Evolutionary conservation across 371 early-diverging fungal genomes (phyloP).

Genomic region (Rhizopus microsporus): DNA sequence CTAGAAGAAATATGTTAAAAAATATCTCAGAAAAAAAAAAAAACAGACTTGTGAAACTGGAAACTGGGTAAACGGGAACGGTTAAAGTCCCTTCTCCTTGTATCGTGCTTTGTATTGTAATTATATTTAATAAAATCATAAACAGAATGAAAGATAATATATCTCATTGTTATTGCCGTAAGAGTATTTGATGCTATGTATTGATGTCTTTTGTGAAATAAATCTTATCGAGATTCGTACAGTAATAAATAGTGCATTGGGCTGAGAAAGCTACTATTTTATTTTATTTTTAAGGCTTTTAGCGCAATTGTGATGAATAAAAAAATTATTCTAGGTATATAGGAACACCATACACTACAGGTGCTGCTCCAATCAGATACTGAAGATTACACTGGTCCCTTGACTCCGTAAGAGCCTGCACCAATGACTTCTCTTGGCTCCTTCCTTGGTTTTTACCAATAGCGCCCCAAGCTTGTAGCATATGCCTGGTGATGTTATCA

Average conservation of each 20-base stretch:
- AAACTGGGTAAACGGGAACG: background rate
- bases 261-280: no score
- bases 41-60: background rate
- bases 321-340: slow-evolving; percentile 44
- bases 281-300: no score
- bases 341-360: slow-evolving; percentile 96
- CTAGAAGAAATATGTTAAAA: slow-evolving; percentile 18
- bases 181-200: no score
- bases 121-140: no score
- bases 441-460: slow-evolving; percentile 19
- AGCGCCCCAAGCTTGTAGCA: slow-evolving; percentile 79
- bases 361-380: slow-evolving; percentile 68
- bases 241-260: no score
- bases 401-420: slow-evolving; percentile 74
- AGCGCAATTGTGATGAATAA: background rate
- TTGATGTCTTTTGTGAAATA: no score
- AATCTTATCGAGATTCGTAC: no score
- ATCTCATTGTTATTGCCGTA: no score
- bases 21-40: background rate
- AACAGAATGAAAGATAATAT: no score
- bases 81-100: background rate
- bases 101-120: no score
- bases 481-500: slow-evolving; percentile 78
- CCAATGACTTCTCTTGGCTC: slow-evolving; percentile 49
- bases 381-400: slow-evolving; percentile 65